phyloP scores from a whole-genome alignment of 176 grass and related monocot species.

The Microstegium vimineum region DNA sequence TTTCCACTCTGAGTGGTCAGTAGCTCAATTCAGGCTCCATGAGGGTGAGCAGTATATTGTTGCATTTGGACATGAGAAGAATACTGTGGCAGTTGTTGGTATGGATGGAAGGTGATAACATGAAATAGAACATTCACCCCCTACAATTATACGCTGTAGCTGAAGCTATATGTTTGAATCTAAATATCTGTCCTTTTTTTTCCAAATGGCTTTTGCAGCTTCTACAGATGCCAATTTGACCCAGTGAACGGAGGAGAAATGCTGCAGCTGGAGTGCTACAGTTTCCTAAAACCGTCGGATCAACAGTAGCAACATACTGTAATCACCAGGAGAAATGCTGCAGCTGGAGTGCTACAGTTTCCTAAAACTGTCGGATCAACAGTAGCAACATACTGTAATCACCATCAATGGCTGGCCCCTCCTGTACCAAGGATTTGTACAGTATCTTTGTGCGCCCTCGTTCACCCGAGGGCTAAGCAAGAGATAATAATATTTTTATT shows the following conservation, averaged over 20 bases:
- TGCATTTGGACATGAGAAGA: conserved; percentile 94
- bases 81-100: conserved; percentile 85
- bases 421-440: conserved; percentile 35
- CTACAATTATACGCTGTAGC: too few relatives aligned
- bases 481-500: conserved; percentile 26
- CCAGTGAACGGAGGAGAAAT: conserved; percentile 76
- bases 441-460: conserved; percentile 17
- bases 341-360: conserved; percentile 95
- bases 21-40: conserved; percentile 92
- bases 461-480: neutral
- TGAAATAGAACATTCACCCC: neutral
- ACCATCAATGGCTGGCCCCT: neutral
- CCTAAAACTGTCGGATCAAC: conserved; percentile 57
- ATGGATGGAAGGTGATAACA: conserved; percentile 80
- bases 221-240: conserved; percentile 92
- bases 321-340: conserved; percentile 88
- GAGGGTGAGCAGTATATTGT: conserved; percentile 91
- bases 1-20: conserved; percentile 99
- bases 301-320: conserved; percentile 25
- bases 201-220: conserved; percentile 41
- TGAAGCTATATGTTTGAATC: neutral
- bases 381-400: conserved; percentile 15
- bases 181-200: neutral
- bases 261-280: conserved; percentile 87
- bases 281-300: conserved; percentile 68